These are phyloP conservation scores for Excoecaria agallocha DNA, from an alignment of 345 rosid species.

Conservation along the genomic window DNA sequence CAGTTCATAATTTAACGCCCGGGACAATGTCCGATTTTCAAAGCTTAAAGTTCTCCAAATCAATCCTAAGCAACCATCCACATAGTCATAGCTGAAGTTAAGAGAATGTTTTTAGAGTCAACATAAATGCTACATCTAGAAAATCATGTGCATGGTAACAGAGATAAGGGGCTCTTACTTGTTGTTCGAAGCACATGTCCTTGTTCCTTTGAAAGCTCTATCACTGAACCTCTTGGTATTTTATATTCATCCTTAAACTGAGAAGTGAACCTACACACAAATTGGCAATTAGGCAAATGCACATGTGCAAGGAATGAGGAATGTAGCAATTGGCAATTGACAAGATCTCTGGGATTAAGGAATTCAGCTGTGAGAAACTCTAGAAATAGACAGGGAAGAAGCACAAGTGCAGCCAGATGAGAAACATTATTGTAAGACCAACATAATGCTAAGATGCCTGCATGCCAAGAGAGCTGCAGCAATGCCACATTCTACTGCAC, in stretches of 20 bases:
- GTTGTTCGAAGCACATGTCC: conserved; percentile 62
- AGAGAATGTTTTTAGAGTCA: not conserved
- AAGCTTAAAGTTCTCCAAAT: not conserved
- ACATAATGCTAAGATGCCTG: not conserved
- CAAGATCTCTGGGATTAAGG: not conserved
- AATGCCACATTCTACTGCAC: not conserved
- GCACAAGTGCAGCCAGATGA: not conserved
- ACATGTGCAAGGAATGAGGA: too few species aligned
- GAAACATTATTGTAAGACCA: not conserved
- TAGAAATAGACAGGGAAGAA: not conserved
- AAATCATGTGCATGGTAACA: not conserved
- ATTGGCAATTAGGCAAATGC: not conserved
- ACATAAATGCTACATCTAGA: not conserved
- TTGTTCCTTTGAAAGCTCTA: conserved; percentile 64
- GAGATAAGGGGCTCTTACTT: conserved; percentile 43
- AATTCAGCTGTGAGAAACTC: not conserved
- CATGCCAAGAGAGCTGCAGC: not conserved
- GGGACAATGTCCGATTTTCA: too few species aligned
- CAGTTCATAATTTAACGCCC: too few species aligned
- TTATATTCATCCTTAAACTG: conserved; percentile 89
- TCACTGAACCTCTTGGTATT: conserved; percentile 70
- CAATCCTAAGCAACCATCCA: not conserved
- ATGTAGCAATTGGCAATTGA: too few species aligned
- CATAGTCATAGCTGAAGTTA: not conserved
- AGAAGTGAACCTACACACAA: conserved; percentile 60